phyloP scores from a whole-genome alignment of 352 stramenopile species.

The Plasmopara viticola region DNA sequence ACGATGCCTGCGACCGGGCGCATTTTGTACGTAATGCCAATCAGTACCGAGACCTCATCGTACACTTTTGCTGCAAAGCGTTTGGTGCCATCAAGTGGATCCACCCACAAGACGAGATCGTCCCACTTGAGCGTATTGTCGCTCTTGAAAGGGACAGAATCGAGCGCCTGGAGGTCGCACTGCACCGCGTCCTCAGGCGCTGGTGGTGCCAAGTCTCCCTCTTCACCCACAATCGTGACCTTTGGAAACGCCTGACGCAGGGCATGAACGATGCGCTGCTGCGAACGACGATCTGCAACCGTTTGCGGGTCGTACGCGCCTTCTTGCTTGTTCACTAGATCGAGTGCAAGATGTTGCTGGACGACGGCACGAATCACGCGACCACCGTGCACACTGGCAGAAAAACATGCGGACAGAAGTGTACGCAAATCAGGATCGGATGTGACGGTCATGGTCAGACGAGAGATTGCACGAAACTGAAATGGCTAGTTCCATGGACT shows the following conservation, averaged over 20 bases:
- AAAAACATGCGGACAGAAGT: slow-evolving; percentile 55
- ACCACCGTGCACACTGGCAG: slow-evolving; percentile 41
- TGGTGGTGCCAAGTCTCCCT: slow-evolving; percentile 52
- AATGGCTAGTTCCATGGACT: slow-evolving; percentile 3
- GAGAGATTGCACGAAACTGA: background rate
- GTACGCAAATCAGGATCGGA: slow-evolving; percentile 26
- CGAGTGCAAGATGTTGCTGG: slow-evolving; percentile 38
- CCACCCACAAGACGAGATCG: slow-evolving; percentile 71
- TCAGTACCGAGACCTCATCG: slow-evolving; percentile 72
- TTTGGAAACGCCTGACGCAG: slow-evolving; percentile 49
- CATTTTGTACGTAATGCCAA: slow-evolving; percentile 63
- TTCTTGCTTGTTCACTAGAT: slow-evolving; percentile 72
- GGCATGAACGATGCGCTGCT: slow-evolving; percentile 64
- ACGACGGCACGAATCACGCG: slow-evolving; percentile 69
- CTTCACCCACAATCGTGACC: slow-evolving; percentile 45
- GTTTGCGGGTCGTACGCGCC: slow-evolving; percentile 74
- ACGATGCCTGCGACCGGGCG: slow-evolving; percentile 63
- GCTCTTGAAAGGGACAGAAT: slow-evolving; percentile 14
- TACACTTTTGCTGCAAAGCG: slow-evolving; percentile 68
- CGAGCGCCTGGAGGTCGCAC: slow-evolving; percentile 31
- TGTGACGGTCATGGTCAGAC: background rate
- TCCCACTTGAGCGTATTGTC: slow-evolving; percentile 28
- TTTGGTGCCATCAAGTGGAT: slow-evolving; percentile 73
- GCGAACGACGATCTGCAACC: slow-evolving; percentile 60
- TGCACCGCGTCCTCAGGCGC: slow-evolving; percentile 39